Conservation (phyloP, 345 rosid species). For the Hibiscus trionum region DNA sequence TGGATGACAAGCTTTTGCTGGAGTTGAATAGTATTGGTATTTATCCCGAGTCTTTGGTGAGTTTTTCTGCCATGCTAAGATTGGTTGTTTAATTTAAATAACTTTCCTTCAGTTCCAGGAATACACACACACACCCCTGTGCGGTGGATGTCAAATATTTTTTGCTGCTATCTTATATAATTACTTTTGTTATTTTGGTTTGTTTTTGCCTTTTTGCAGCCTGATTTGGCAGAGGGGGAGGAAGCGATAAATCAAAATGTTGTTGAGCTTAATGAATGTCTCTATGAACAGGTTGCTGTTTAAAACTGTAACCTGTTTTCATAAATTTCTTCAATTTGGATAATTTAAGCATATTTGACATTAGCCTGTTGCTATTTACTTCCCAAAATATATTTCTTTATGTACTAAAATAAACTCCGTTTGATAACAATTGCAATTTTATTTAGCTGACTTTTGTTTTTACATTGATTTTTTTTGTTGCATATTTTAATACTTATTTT, state of each 20-base stretch:
- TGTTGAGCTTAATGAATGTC: constrained; percentile 56
- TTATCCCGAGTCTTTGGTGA: constrained; percentile 74
- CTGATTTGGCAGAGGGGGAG: constrained; percentile 75
- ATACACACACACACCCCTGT: not conserved
- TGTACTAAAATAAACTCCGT: not conserved
- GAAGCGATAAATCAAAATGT: constrained; percentile 58
- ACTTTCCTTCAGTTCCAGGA: not conserved
- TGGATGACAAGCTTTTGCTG: constrained; percentile 73
- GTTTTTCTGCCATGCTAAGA: constrained; percentile 11
- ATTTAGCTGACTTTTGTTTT: not conserved
- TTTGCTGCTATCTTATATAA: not conserved
- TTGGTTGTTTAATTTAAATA: not conserved
- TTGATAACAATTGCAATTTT: not conserved
- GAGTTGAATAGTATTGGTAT: constrained; percentile 87
- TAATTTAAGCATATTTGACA: not conserved
- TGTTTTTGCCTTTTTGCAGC: constrained; percentile 41
- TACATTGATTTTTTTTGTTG: not conserved
- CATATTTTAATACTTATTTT: not conserved
- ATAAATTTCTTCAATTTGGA: not conserved
- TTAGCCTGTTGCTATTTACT: not conserved
- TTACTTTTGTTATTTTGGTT: not conserved
- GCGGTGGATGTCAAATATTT: not conserved
- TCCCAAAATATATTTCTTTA: not conserved
- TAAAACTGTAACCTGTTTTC: not conserved
- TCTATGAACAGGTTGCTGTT: constrained; percentile 59